Base-by-base conservation (phyloP, 2,329 filamentous ascomycete species). In the Simplicillium aogashimaense region DNA sequence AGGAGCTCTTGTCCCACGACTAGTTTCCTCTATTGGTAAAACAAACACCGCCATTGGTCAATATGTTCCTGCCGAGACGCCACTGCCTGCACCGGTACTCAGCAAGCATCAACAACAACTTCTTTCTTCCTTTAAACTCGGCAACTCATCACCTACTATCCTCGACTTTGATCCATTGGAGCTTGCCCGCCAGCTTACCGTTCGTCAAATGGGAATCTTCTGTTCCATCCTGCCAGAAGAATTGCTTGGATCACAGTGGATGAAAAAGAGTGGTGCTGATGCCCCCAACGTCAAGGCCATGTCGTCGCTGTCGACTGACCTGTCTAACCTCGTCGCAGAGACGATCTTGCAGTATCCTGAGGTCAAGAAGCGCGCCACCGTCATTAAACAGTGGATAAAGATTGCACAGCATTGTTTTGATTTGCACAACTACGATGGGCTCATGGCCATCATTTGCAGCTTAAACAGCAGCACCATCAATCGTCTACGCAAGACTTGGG, bases 341-440 rank as follows among this genome's bases (percentile, higher is more conserved):
- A 94, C 86, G 0, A 94, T 98, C 51, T 74, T 98, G 12, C 79
- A 86, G 41, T 75, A 87, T 42, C 75, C 85, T n/a, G 92, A 97
- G 57, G 80, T 83, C 18, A 97, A 97, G 74, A 94, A 90, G 67
- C 79, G 92, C 18, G 90, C 92, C 1, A 67, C 76, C 2, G 78
- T 88, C 39, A 92, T 98, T 65, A 97, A 98, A 67, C 89, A 97
- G 52, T 98, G 92, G 92, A 86, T 95, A 58, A 98, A 97, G 69
- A 81, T 97, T 50, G 87, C 86, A 1, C 75, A 83, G 51, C 86
- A 85, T 52, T 94, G 87, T 49, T 69, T 94, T 5, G 86, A 92
- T 53, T 73, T 97, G 18, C 83, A 92, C 65, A 98, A 98, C 64
- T 98, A 95, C 52, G 90, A 98, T 55, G 86, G 87, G 0, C 67